These are phyloP conservation scores for Daldinia decipiens DNA, from an alignment of 495 filamentous ascomycete species.

Conservation along the genomic window DNA sequence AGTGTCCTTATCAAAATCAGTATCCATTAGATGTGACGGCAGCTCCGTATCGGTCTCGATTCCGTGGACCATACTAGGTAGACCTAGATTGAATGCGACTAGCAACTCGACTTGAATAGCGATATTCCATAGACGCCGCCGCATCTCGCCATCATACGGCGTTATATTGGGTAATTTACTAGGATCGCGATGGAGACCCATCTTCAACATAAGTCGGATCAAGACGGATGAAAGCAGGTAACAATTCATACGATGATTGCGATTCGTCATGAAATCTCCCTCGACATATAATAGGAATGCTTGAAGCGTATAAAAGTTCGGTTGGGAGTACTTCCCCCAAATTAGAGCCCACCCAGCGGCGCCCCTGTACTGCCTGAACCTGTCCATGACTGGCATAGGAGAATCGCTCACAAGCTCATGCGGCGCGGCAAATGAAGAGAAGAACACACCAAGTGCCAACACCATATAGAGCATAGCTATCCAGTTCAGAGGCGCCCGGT, in stretches of 20 bases:
- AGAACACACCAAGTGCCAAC: conserved; percentile 53
- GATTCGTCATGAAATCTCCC: conserved; percentile 57
- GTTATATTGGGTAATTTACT: conserved; percentile 60
- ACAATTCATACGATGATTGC: conserved; percentile 56
- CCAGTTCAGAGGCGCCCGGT: conserved; percentile 53
- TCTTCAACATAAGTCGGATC: conserved; percentile 63
- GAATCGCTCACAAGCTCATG: conserved; percentile 53
- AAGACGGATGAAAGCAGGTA: conserved; percentile 60
- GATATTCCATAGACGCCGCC: conserved; percentile 64
- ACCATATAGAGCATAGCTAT: conserved; percentile 58
- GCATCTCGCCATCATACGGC: conserved; percentile 65
- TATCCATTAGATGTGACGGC: conserved; percentile 61
- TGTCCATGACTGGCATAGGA: conserved; percentile 47
- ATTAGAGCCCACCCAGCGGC: conserved; percentile 55
- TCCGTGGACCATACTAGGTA: conserved; percentile 61
- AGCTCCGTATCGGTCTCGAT: conserved; percentile 59
- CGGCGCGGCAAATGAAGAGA: conserved; percentile 51
- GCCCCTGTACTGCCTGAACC: conserved; percentile 51
- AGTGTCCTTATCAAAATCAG: conserved; percentile 59
- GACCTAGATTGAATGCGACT: conserved; percentile 62
- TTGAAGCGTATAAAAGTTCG: conserved; percentile 58
- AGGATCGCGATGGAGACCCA: conserved; percentile 68
- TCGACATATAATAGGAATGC: conserved; percentile 60
- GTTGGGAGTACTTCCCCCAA: conserved; percentile 58
- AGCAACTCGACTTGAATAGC: conserved; percentile 62